Conservation (phyloP, 192 early-diverging fungal species). For the Rhizophagus clarus region DNA sequence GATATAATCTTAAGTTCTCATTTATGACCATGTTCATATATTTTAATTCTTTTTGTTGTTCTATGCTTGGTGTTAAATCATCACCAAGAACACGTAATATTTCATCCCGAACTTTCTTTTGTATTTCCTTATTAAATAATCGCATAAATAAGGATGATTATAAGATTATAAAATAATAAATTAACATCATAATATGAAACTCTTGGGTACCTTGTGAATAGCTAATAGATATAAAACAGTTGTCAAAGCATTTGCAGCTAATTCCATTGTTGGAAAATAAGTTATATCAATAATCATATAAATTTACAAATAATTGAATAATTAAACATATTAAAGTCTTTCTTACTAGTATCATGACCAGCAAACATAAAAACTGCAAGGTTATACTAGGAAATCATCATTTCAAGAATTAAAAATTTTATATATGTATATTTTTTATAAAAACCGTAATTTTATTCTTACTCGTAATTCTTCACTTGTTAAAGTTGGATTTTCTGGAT, state of each 20-base stretch:
- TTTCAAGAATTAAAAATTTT: neutral
- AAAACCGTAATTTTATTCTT: neutral
- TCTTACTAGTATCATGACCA: conserved; percentile 9
- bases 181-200: neutral
- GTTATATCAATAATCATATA: neutral
- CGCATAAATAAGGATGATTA: no score
- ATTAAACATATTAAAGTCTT: neutral
- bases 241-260: neutral
- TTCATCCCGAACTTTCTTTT: neutral
- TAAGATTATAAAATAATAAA: neutral
- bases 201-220: neutral
- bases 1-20: conserved; percentile 8
- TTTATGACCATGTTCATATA: conserved; percentile 4
- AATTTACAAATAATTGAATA: neutral
- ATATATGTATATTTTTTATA: neutral
- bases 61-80: neutral
- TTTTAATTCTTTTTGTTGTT: neutral
- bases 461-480: neutral
- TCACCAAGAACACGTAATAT: neutral
- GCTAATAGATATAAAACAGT: neutral
- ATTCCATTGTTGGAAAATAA: neutral
- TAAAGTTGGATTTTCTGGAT: neutral
- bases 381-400: neutral
- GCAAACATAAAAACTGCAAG: neutral
- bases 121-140: neutral